Conservation (phyloP, 2,329 filamentous ascomycete species). For the Teratosphaeria gauchensis region DNA sequence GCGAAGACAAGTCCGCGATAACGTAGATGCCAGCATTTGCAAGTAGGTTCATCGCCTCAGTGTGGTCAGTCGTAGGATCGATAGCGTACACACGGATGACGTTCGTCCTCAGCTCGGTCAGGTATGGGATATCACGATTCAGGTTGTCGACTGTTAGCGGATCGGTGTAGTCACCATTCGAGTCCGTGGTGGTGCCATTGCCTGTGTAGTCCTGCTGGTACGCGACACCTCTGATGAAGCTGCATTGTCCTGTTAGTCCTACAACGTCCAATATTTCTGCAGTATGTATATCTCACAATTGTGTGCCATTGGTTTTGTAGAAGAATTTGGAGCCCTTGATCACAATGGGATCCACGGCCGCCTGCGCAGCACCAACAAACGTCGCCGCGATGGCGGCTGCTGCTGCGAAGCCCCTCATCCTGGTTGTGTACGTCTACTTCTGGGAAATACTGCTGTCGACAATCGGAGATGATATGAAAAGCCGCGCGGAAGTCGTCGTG, state of each 20-base stretch:
- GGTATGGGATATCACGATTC: slow-evolving; percentile 74
- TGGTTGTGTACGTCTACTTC: slow-evolving; percentile 10
- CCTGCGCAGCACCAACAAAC: slow-evolving; percentile 33
- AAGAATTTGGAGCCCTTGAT: slow-evolving; percentile 86
- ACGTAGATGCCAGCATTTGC: slow-evolving; percentile 87
- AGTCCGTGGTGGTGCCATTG: slow-evolving; percentile 31
- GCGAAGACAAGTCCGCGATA: slow-evolving; percentile 80
- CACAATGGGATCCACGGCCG: slow-evolving; percentile 54
- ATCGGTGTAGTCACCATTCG: slow-evolving; percentile 56
- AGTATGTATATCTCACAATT: slow-evolving; percentile 45
- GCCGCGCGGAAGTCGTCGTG: not conserved
- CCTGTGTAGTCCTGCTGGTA: slow-evolving; percentile 69
- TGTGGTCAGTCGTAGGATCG: slow-evolving; percentile 68
- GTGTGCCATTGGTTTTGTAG: slow-evolving; percentile 68
- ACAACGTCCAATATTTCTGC: not conserved
- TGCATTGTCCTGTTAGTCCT: slow-evolving; percentile 19
- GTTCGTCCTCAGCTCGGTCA: slow-evolving; percentile 75
- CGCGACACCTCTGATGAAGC: slow-evolving; percentile 83
- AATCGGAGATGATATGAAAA: not conserved
- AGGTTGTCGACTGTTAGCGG: slow-evolving; percentile 64
- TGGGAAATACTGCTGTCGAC: not conserved
- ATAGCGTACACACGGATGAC: slow-evolving; percentile 92
- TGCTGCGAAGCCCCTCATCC: slow-evolving; percentile 48
- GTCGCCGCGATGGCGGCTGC: slow-evolving; percentile 43
- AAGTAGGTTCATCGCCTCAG: slow-evolving; percentile 73